Evolutionary conservation across 371 early-diverging fungal genomes (phyloP).

Genomic region (Amoeboradix gromovi): DNA sequence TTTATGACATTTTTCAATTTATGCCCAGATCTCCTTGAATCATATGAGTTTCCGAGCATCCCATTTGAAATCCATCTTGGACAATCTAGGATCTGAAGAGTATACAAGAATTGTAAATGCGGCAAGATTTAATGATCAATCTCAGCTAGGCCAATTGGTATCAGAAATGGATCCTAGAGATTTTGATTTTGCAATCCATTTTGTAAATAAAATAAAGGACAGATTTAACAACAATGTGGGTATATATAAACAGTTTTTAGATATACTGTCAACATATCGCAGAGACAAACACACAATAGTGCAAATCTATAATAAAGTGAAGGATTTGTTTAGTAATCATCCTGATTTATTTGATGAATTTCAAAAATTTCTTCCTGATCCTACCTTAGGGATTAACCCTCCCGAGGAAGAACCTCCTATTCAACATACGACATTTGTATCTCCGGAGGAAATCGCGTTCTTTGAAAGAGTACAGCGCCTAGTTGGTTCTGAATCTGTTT

Average conservation of each 20-base stretch:
- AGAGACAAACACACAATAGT: slow-evolving; percentile 47
- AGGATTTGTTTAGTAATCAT: slow-evolving; percentile 42
- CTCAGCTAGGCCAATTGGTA: background rate
- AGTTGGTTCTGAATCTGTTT: slow-evolving; percentile 50
- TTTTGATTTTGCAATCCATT: slow-evolving; percentile 74
- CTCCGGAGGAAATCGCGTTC: slow-evolving; percentile 43
- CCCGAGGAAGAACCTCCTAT: slow-evolving; percentile 2
- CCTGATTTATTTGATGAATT: slow-evolving; percentile 77
- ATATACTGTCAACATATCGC: slow-evolving; percentile 74
- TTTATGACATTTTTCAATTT: too few relatives aligned
- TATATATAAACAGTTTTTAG: slow-evolving; percentile 68
- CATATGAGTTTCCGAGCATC: background rate
- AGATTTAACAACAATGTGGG: slow-evolving; percentile 59
- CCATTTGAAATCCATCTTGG: background rate
- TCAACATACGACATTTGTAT: slow-evolving; percentile 9
- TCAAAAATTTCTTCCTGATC: slow-evolving; percentile 73
- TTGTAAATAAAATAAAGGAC: slow-evolving; percentile 77
- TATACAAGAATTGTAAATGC: background rate
- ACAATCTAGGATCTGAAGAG: background rate
- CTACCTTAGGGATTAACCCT: slow-evolving; percentile 2
- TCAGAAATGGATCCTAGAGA: slow-evolving; percentile 25
- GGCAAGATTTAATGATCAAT: background rate
- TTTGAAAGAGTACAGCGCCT: slow-evolving; percentile 64
- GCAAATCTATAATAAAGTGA: slow-evolving; percentile 60
- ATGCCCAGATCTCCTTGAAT: background rate